Percentiles rank a stretch among this genome's conserved stretches.
phyloP scores from a whole-genome alignment of 345 rosid species.

The Syzygium grande region DNA sequence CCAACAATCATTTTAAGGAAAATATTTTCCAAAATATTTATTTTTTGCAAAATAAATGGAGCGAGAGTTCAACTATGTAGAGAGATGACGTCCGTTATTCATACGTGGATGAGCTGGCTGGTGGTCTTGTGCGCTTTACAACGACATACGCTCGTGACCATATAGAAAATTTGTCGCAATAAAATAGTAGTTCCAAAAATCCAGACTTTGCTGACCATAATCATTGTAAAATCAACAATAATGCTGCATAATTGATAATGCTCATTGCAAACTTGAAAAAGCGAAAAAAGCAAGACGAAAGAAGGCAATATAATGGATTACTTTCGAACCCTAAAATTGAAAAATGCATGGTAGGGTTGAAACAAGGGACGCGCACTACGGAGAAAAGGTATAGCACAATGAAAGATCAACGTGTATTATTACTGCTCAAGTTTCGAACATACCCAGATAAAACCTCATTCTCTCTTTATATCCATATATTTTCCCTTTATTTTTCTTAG shows the following conservation, averaged over 20 bases:
- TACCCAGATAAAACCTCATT: background rate
- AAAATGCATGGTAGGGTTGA: background rate
- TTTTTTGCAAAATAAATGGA: background rate
- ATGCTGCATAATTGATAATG: background rate
- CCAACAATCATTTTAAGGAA: fast-evolving
- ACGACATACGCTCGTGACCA: background rate
- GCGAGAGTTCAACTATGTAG: background rate
- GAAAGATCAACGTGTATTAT: background rate
- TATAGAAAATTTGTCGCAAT: background rate
- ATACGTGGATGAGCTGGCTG: background rate
- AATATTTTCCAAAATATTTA: background rate
- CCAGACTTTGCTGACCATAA: background rate
- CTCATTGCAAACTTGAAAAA: background rate
- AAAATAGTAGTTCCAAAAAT: background rate
- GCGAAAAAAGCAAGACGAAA: background rate
- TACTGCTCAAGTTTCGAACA: background rate
- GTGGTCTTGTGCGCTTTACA: background rate
- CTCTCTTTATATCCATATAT: background rate
- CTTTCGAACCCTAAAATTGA: background rate
- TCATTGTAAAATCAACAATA: background rate
- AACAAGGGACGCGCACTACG: background rate
- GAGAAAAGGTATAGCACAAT: background rate
- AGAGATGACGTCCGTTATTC: background rate
- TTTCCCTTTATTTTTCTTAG: background rate
- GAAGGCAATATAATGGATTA: background rate